Percentiles rank a stretch among this genome's conserved stretches.
phyloP scores from a whole-genome alignment of 352 stramenopile genomes.

The Pythium utonaiense region DNA sequence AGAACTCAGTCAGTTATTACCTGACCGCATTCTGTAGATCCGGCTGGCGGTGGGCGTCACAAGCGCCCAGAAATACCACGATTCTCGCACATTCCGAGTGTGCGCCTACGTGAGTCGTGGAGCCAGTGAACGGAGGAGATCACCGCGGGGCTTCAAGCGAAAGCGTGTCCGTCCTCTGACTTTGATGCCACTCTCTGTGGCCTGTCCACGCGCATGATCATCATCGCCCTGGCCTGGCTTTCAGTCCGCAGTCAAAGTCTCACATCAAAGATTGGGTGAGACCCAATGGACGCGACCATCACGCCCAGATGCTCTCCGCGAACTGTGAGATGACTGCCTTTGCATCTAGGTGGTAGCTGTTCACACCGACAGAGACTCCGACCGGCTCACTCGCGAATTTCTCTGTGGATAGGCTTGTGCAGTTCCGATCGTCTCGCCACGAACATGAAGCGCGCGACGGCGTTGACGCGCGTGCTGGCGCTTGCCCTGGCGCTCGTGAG shows the following conservation, averaged over 20 bases:
- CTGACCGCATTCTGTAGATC: background rate
- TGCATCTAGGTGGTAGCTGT: background rate
- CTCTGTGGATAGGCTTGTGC: background rate
- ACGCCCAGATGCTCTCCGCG: background rate
- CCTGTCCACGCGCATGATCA: background rate
- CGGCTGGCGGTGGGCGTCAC: background rate
- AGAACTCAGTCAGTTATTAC: too few species aligned
- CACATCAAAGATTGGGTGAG: background rate
- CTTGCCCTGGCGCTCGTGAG: background rate
- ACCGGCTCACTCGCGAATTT: conserved; percentile 1
- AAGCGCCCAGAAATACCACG: background rate
- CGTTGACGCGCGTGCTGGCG: background rate
- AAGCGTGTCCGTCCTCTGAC: background rate
- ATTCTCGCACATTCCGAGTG: too few species aligned
- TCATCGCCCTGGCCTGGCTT: background rate
- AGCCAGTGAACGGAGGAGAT: too few species aligned
- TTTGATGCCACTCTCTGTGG: background rate
- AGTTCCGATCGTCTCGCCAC: too few species aligned
- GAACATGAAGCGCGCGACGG: background rate
- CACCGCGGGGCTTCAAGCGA: background rate
- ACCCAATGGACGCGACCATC: background rate
- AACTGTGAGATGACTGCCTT: background rate
- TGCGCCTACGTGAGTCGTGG: too few species aligned
- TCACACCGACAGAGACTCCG: too few species aligned
- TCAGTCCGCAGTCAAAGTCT: background rate